Conservation (phyloP, 225 moss, liverwort and hornwort genomes). For the Lunularia cruciata region DNA sequence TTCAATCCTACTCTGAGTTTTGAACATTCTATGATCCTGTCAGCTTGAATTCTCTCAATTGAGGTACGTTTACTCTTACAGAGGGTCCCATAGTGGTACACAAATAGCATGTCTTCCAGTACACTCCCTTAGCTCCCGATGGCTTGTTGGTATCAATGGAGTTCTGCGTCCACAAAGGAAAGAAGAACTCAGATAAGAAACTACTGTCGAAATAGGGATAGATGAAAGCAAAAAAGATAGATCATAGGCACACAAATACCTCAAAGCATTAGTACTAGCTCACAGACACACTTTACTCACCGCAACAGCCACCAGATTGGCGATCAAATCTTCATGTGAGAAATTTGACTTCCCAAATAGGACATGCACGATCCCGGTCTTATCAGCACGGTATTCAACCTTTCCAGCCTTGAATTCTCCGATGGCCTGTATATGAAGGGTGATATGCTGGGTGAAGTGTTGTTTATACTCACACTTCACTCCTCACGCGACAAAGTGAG, state of each 20-base stretch:
- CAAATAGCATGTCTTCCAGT: slow-evolving; percentile 86
- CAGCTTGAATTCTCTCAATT: slow-evolving; percentile 76
- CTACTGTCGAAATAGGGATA: too few relatives aligned
- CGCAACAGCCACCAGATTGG: slow-evolving; percentile 80
- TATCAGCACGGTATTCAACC: slow-evolving; percentile 98
- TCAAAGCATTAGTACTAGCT: too few relatives aligned
- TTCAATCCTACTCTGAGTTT: slow-evolving; percentile 18
- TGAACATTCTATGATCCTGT: slow-evolving; percentile 12
- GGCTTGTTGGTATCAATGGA: slow-evolving; percentile 93
- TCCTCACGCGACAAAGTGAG: too few relatives aligned
- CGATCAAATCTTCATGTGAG: slow-evolving; percentile 76
- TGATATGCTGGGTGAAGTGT: too few relatives aligned
- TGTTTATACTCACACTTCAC: too few relatives aligned
- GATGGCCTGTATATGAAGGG: slow-evolving; percentile 57
- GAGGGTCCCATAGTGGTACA: slow-evolving; percentile 96
- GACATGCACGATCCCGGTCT: slow-evolving; percentile 98
- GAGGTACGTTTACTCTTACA: slow-evolving; percentile 61
- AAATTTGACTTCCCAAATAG: slow-evolving; percentile 86
- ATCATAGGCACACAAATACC: too few relatives aligned
- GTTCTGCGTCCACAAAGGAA: slow-evolving; percentile 56
- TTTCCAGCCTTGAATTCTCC: slow-evolving; percentile 98
- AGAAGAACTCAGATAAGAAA: not conserved
- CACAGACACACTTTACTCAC: slow-evolving; percentile 49
- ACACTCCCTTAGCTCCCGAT: slow-evolving; percentile 90
- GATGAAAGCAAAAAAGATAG: not conserved